These are phyloP conservation scores for Phoma sp. DNA, from an alignment of 2,329 filamentous ascomycete genomes.

Conservation along the genomic window DNA sequence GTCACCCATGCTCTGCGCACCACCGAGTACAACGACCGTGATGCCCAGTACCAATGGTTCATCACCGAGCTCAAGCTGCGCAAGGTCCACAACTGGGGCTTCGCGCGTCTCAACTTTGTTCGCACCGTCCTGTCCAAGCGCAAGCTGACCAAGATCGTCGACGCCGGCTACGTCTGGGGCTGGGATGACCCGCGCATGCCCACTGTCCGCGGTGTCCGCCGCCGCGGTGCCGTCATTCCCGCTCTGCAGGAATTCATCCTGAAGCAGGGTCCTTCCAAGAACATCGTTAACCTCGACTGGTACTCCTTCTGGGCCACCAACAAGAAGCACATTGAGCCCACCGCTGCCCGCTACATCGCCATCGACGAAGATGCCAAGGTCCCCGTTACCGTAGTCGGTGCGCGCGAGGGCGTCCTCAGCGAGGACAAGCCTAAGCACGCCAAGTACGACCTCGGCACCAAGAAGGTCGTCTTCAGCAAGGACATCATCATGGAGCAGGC, in stretches of 20 bases:
- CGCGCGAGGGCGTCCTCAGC: slow-evolving; percentile 59
- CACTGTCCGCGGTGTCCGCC: slow-evolving; percentile 78
- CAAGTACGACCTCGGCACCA: slow-evolving; percentile 88
- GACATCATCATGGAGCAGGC: slow-evolving; percentile 83
- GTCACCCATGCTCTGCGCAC: slow-evolving; percentile 84
- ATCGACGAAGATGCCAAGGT: slow-evolving; percentile 75
- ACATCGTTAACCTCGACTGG: slow-evolving; percentile 86
- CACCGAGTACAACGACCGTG: slow-evolving; percentile 86
- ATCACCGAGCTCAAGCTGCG: slow-evolving; percentile 74
- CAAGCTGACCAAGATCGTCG: slow-evolving; percentile 83
- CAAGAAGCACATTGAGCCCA: slow-evolving; percentile 60
- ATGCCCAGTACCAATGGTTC: slow-evolving; percentile 89
- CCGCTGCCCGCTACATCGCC: slow-evolving; percentile 57
- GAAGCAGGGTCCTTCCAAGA: slow-evolving; percentile 82
- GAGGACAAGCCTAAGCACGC: slow-evolving; percentile 85
- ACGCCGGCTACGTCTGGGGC: slow-evolving; percentile 76
- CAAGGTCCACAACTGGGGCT: slow-evolving; percentile 84
- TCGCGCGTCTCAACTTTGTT: slow-evolving; percentile 83
- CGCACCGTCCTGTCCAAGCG: slow-evolving; percentile 83
- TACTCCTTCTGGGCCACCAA: slow-evolving; percentile 64
- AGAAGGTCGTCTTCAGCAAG: slow-evolving; percentile 81
- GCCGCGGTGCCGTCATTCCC: slow-evolving; percentile 79
- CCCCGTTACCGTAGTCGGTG: slow-evolving; percentile 71
- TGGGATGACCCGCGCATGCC: slow-evolving; percentile 91
- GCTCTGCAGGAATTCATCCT: slow-evolving; percentile 84